Conservation (phyloP, 1,284 basidiomycete genomes). For the Microbotryum silenes-acaulis region DNA sequence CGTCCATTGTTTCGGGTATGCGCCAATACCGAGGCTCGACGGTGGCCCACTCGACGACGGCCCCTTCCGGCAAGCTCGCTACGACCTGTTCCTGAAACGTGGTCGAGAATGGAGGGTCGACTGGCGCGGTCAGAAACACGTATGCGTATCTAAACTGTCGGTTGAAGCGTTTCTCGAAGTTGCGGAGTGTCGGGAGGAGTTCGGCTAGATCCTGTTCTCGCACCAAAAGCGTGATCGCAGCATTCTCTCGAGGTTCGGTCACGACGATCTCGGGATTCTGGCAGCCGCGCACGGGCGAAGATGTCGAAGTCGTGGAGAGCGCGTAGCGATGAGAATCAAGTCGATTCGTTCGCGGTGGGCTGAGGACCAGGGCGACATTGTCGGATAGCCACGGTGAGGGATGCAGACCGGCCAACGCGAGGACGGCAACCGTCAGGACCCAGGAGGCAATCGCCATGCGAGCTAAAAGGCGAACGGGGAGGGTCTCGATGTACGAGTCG, state of each 20-base stretch:
- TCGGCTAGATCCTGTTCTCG: slow-evolving; percentile 25
- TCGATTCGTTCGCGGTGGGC: neutral
- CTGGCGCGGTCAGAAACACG: slow-evolving; percentile 30
- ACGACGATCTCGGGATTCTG: neutral
- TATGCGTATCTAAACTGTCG: slow-evolving; percentile 31
- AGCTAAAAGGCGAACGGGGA: too few relatives aligned
- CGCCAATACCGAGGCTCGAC: slow-evolving; percentile 28
- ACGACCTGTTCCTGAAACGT: slow-evolving; percentile 20
- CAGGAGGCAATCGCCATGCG: too few relatives aligned
- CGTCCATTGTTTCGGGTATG: slow-evolving; percentile 30
- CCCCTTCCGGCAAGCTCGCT: slow-evolving; percentile 13
- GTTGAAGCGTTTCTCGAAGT: slow-evolving; percentile 34
- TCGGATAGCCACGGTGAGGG: slow-evolving; percentile 15
- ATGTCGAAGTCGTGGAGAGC: neutral
- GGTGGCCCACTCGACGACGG: slow-evolving; percentile 23
- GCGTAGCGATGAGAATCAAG: neutral
- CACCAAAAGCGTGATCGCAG: slow-evolving; percentile 30
- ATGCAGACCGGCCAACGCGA: slow-evolving; percentile 4
- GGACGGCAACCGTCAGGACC: slow-evolving; percentile 1
- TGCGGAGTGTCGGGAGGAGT: slow-evolving; percentile 30
- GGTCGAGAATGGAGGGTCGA: slow-evolving; percentile 20
- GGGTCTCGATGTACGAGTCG: too few relatives aligned
- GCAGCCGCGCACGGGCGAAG: slow-evolving; percentile 11
- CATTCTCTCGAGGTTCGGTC: slow-evolving; percentile 21
- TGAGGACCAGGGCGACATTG: slow-evolving; percentile 2